These are phyloP conservation scores for Tephrocybe sp. DNA, from an alignment of 768 basidiomycete genomes.

Conservation along the genomic window DNA sequence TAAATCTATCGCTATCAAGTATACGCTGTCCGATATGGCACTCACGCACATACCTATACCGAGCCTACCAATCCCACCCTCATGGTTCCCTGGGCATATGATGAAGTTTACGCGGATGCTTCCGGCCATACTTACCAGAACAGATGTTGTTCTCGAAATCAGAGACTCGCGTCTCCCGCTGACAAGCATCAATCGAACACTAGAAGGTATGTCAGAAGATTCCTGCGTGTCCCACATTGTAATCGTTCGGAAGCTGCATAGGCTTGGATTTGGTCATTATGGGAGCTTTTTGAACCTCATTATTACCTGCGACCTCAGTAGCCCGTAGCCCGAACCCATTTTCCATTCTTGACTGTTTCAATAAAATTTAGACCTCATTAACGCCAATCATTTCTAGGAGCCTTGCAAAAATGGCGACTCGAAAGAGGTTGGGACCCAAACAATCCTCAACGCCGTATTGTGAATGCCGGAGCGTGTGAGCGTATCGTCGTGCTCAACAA, in stretches of 20 bases:
- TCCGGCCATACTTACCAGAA: conserved; percentile 72
- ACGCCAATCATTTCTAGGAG: conserved; percentile 37
- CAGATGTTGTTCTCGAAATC: conserved; percentile 91
- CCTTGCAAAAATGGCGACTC: conserved; percentile 63
- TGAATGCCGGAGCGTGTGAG: conserved; percentile 57
- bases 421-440: conserved; percentile 60
- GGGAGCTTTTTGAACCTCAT: background rate
- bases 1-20: conserved; percentile 1
- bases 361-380: no score
- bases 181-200: conserved; percentile 87
- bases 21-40: conserved; percentile 22
- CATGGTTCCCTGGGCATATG: conserved; percentile 98
- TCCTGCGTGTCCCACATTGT: conserved; percentile 20
- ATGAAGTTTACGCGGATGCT: conserved; percentile 77
- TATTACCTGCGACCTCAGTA: background rate
- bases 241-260: background rate
- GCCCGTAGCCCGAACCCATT: background rate
- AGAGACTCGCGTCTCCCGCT: conserved; percentile 91
- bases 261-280: background rate
- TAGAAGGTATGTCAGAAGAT: conserved; percentile 64
- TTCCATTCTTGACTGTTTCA: background rate
- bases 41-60: conserved; percentile 36
- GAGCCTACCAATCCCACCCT: conserved; percentile 65
- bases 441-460: conserved; percentile 34
- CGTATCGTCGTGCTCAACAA: conserved; percentile 92